These are phyloP conservation scores for Sporothrix brasiliensis DNA, from an alignment of 2,329 filamentous ascomycete genomes.

Conservation along the genomic window DNA sequence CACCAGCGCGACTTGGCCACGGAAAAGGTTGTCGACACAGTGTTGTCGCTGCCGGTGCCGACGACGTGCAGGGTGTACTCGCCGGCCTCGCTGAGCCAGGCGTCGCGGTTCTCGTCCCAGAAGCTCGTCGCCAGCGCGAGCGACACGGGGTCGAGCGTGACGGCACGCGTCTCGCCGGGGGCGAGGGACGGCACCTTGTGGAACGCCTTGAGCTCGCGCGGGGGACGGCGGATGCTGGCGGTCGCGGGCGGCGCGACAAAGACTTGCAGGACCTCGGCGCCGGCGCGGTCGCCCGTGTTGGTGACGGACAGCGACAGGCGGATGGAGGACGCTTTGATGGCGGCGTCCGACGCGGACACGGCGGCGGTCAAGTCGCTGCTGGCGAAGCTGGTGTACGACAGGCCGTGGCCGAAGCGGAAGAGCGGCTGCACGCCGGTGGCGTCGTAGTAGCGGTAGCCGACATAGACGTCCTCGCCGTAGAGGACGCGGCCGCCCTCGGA, in stretches of 20 bases:
- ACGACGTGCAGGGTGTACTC: conserved; percentile 28
- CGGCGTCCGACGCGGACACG: conserved; percentile 31
- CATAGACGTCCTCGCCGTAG: conserved; percentile 79
- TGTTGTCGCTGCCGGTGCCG: conserved; percentile 28
- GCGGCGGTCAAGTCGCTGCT: conserved; percentile 40
- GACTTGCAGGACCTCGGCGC: conserved; percentile 59
- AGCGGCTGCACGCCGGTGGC: conserved; percentile 65
- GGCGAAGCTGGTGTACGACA: conserved; percentile 74
- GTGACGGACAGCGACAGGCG: conserved; percentile 47
- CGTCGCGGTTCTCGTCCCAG: conserved; percentile 32
- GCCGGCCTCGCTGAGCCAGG: conserved; percentile 32
- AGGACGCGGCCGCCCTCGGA: conserved; percentile 70
- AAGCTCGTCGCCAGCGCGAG: conserved; percentile 31
- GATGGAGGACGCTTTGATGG: conserved; percentile 46
- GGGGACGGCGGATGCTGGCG: conserved; percentile 51
- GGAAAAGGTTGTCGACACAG: background rate
- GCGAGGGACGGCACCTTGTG: conserved; percentile 50
- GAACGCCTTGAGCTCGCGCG: conserved; percentile 61
- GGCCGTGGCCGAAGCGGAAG: conserved; percentile 78
- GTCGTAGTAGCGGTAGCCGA: conserved; percentile 82
- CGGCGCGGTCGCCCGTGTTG: conserved; percentile 51
- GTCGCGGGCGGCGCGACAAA: conserved; percentile 45
- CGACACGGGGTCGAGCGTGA: background rate
- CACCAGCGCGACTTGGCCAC: conserved; percentile 31
- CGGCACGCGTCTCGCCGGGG: conserved; percentile 18